phyloP scores from a whole-genome alignment of 208 protist species.

The Crithidia thermophila region DNA sequence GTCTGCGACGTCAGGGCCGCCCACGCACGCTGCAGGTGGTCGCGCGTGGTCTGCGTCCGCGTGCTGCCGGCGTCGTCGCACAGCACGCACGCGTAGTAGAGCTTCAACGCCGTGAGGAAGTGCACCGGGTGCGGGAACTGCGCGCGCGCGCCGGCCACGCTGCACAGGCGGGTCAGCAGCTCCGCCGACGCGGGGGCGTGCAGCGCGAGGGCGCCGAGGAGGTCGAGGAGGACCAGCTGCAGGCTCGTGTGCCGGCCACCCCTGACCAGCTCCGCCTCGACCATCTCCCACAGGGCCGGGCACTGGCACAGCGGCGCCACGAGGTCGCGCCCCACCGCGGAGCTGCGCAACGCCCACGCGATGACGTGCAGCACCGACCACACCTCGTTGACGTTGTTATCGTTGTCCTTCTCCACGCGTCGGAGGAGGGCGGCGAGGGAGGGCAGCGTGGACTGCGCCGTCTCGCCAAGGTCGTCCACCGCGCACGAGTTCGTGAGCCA shows the following conservation, averaged over 20 bases:
- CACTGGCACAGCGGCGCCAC: conserved; percentile 18
- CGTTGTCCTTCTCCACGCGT: conserved; percentile 13
- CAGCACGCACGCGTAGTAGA: conserved; percentile 28
- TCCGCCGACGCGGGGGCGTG: conserved; percentile 14
- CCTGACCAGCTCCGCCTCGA: conserved; percentile 10
- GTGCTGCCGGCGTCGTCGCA: conserved; percentile 5
- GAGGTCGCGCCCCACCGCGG: conserved; percentile 2
- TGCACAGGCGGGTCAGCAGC: conserved; percentile 17
- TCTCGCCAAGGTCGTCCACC: conserved; percentile 25
- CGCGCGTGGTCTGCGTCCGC: not conserved
- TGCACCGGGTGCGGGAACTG: conserved; percentile 26
- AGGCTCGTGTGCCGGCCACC: conserved; percentile 14
- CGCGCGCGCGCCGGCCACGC: conserved; percentile 9
- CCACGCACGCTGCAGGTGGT: conserved; percentile 19
- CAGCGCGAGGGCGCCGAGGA: conserved; percentile 28
- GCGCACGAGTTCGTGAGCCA: conserved; percentile 34
- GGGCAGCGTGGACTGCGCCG: conserved; percentile 8
- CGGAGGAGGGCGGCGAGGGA: conserved; percentile 13
- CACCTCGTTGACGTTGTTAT: conserved; percentile 27
- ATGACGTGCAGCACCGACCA: conserved; percentile 32
- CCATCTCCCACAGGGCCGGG: conserved; percentile 23
- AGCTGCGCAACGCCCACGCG: conserved; percentile 29
- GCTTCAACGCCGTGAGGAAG: conserved; percentile 25
- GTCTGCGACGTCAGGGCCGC: conserved; percentile 7
- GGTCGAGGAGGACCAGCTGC: conserved; percentile 28